phyloP scores from a whole-genome alignment of 352 stramenopile species.

The Globisporangium polare region DNA sequence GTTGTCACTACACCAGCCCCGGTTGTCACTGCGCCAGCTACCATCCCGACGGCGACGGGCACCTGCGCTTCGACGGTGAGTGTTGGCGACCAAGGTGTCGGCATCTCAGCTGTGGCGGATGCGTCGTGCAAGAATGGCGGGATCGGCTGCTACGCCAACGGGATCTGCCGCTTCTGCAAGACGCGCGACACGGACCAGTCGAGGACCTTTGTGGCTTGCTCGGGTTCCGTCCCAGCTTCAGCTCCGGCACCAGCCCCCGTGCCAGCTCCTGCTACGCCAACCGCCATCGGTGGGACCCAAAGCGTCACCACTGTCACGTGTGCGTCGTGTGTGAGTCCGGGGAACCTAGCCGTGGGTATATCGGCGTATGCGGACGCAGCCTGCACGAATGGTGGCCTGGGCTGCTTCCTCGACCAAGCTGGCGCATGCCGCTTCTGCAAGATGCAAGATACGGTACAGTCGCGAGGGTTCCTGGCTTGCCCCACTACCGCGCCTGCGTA shows the following conservation, averaged over 20 bases:
- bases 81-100: conserved; percentile 9
- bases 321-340: too few relatives aligned
- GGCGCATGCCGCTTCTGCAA: conserved; percentile 22
- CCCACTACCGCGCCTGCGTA: neutral
- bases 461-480: too few relatives aligned
- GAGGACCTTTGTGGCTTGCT: conserved; percentile 16
- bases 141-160: conserved; percentile 24
- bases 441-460: neutral
- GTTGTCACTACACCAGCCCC: too few relatives aligned
- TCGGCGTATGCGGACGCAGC: conserved; percentile 5
- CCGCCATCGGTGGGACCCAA: too few relatives aligned
- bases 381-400: conserved; percentile 20
- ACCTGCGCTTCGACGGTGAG: conserved; percentile 10
- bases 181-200: conserved; percentile 14
- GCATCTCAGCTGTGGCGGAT: conserved; percentile 11
- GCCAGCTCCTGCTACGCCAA: neutral
- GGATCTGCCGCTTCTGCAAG: conserved; percentile 29
- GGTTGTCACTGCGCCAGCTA: neutral
- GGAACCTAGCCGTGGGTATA: too few relatives aligned
- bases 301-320: neutral
- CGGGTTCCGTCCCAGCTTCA: neutral
- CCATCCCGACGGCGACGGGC: neutral
- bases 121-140: conserved; percentile 10
- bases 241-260: neutral
- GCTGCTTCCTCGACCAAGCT: conserved; percentile 15